A percentile compares a stretch with the other conserved stretches of the same genome.
phyloP scores from a whole-genome alignment of 768 basidiomycete species.

The Podaxis sp. region DNA sequence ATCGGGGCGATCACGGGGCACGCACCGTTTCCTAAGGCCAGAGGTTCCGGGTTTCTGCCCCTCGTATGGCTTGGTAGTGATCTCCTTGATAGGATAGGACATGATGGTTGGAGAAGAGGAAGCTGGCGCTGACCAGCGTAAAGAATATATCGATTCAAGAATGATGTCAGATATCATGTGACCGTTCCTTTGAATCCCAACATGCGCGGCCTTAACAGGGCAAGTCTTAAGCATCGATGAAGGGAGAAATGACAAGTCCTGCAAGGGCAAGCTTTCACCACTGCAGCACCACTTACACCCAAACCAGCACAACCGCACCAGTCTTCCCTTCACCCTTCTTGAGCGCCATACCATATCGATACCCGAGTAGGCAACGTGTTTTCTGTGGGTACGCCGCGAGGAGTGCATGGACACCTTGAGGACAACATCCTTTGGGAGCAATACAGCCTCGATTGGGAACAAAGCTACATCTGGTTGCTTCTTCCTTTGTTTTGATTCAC shows the following conservation, averaged over 20 bases:
- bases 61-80: constrained; percentile 83
- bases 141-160: constrained; percentile 4
- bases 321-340: neutral
- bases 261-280: neutral
- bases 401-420: neutral
- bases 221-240: neutral
- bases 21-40: constrained; percentile 91
- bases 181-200: constrained; percentile 20
- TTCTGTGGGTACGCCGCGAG: neutral
- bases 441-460: neutral
- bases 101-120: constrained; percentile 25
- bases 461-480: neutral
- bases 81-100: constrained; percentile 56
- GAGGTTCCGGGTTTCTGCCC: constrained; percentile 99
- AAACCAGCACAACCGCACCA: neutral
- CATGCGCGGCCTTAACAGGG: neutral
- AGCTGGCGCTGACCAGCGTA: neutral
- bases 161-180: constrained; percentile 34
- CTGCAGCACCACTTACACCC: neutral
- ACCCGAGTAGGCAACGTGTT: neutral
- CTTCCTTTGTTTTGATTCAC: neutral
- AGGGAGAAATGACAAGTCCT: neutral
- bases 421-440: neutral
- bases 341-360: neutral
- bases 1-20: constrained; percentile 9